A percentile compares a stretch with the other conserved stretches of the same genome.
Evolutionary conservation across 495 filamentous ascomycete species (phyloP).

Genomic region (Penicillium nucicola): DNA sequence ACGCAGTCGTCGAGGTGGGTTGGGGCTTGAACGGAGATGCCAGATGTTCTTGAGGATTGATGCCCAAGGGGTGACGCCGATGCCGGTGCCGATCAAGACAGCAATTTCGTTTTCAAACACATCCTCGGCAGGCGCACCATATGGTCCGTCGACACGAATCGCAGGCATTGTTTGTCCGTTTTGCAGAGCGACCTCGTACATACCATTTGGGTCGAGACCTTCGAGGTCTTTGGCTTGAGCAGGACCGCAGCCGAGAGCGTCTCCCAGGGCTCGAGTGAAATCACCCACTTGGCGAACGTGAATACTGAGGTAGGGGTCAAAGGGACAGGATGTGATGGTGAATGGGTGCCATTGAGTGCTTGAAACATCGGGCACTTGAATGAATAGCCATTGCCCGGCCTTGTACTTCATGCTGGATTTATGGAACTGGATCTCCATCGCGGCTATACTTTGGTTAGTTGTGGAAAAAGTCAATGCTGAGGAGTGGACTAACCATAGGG

Average conservation of each 20-base stretch:
- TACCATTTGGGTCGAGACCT: slow-evolving; percentile 85
- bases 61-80: slow-evolving; percentile 97
- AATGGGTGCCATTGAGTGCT: slow-evolving; percentile 96
- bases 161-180: slow-evolving; percentile 88
- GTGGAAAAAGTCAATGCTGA: not conserved
- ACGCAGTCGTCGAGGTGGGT: slow-evolving; percentile 81
- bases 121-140: slow-evolving; percentile 88
- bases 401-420: slow-evolving; percentile 99
- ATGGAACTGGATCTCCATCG: slow-evolving; percentile 94
- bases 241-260: slow-evolving; percentile 86
- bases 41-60: slow-evolving; percentile 98
- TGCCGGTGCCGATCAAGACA: slow-evolving; percentile 93
- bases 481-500: slow-evolving; percentile 71
- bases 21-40: slow-evolving; percentile 82
- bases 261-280: slow-evolving; percentile 83
- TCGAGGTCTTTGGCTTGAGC: slow-evolving; percentile 84
- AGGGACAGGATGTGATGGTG: slow-evolving; percentile 98
- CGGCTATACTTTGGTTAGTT: slow-evolving; percentile 52
- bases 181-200: slow-evolving; percentile 96
- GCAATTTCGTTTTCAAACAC: slow-evolving; percentile 98
- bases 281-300: slow-evolving; percentile 97
- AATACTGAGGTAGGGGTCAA: slow-evolving; percentile 88
- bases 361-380: slow-evolving; percentile 87
- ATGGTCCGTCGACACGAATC: slow-evolving; percentile 91
- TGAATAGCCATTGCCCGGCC: slow-evolving; percentile 94